These are phyloP conservation scores for Trichothecium roseum DNA, from an alignment of 2,329 filamentous ascomycete species.

Conservation along the genomic window DNA sequence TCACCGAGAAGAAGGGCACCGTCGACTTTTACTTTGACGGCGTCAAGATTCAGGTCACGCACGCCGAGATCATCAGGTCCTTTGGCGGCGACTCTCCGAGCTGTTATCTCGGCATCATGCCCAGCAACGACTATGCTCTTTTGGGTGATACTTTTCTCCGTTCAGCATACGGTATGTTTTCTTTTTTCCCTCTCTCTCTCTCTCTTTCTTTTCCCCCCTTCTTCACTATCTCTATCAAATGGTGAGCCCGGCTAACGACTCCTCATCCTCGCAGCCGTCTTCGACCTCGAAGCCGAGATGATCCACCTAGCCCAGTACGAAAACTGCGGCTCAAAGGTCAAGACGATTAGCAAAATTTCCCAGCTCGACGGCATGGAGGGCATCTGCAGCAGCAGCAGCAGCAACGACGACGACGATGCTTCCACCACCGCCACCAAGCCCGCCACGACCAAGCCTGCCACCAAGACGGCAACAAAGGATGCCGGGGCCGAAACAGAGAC, in stretches of 20 bases:
- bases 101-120: conserved; percentile 40
- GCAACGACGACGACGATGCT: background rate
- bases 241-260: too few relatives aligned
- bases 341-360: conserved; percentile 7
- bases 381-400: conserved; percentile 5
- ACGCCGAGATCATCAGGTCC: conserved; percentile 32
- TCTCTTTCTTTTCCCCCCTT: too few relatives aligned
- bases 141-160: conserved; percentile 44
- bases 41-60: conserved; percentile 37
- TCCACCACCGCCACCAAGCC: background rate
- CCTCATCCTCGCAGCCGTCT: conserved; percentile 27
- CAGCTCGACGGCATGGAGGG: conserved; percentile 9
- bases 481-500: too few relatives aligned
- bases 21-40: conserved; percentile 39
- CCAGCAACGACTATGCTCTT: conserved; percentile 35
- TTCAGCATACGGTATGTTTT: conserved; percentile 34
- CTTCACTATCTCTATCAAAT: too few relatives aligned
- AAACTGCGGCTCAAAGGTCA: conserved; percentile 31
- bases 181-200: too few relatives aligned
- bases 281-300: conserved; percentile 37
- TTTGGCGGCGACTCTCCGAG: conserved; percentile 12
- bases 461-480: background rate
- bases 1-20: conserved; percentile 27
- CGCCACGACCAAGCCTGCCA: background rate
- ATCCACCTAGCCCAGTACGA: conserved; percentile 39